Conservation (phyloP, 177 flowering plant genomes). For the Vitis hybrid region DNA sequence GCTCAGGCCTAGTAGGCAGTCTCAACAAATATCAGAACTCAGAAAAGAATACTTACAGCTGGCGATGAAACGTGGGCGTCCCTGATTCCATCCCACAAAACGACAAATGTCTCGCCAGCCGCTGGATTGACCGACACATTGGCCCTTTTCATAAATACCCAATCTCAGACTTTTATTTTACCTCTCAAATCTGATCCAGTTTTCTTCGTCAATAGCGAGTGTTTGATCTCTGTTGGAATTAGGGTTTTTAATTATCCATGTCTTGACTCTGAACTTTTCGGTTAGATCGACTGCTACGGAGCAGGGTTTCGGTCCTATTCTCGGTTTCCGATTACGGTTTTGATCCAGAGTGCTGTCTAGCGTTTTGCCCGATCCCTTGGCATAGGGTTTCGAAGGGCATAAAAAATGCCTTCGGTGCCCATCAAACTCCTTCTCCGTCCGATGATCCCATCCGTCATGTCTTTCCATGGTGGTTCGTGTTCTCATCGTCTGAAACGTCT, state of each 20-base stretch:
- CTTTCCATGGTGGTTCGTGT: conserved; percentile 36
- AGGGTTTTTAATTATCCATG: background rate
- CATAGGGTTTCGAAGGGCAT: conserved; percentile 48
- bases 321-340: background rate
- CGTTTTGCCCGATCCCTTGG: background rate
- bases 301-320: background rate
- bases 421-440: conserved; percentile 13
- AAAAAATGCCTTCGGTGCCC: conserved; percentile 55
- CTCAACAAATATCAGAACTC: background rate
- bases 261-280: background rate
- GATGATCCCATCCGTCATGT: conserved; percentile 15
- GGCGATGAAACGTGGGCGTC: conserved; percentile 16
- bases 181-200: background rate
- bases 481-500: conserved; percentile 81
- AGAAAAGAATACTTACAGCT: background rate
- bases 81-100: conserved; percentile 11
- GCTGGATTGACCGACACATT: background rate
- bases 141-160: background rate
- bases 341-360: background rate
- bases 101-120: background rate
- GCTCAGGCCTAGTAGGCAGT: no score
- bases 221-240: background rate
- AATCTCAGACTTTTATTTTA: background rate
- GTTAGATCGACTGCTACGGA: no score
- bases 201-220: background rate